These are phyloP conservation scores for Blastobotrys buckinghamii DNA, from an alignment of 1,139 yeast genomes.

Conservation along the genomic window DNA sequence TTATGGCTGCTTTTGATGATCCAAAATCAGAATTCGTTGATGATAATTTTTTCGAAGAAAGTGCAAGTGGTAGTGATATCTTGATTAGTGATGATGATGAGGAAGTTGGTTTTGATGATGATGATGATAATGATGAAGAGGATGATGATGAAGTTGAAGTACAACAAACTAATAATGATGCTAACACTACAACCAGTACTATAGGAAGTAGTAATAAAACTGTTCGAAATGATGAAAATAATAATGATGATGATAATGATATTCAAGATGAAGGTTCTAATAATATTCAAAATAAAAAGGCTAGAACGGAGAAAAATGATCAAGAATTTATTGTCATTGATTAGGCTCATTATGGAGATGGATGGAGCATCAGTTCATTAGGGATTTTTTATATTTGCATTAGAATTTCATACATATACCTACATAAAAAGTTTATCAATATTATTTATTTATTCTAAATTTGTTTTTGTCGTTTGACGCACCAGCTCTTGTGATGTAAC, in stretches of 20 bases:
- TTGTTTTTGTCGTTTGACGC: no score
- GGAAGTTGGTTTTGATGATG: background rate
- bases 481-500: no score
- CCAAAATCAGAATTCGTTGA: background rate
- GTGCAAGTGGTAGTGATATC: background rate
- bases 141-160: background rate
- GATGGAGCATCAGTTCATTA: no score
- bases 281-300: background rate
- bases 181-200: background rate
- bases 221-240: background rate
- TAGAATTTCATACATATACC: no score
- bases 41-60: background rate
- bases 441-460: no score
- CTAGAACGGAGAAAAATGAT: background rate
- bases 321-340: background rate
- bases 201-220: background rate
- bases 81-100: constrained; percentile 3
- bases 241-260: background rate
- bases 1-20: background rate
- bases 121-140: constrained; percentile 1
- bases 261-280: background rate
- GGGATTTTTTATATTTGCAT: no score
- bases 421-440: no score
- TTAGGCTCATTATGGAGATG: background rate
- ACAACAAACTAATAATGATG: background rate